Percentiles rank a stretch among this genome's conserved stretches.
These are phyloP conservation scores for Pontederia paniculata DNA, from an alignment of 176 grass and related monocot genomes.

Conservation along the genomic window DNA sequence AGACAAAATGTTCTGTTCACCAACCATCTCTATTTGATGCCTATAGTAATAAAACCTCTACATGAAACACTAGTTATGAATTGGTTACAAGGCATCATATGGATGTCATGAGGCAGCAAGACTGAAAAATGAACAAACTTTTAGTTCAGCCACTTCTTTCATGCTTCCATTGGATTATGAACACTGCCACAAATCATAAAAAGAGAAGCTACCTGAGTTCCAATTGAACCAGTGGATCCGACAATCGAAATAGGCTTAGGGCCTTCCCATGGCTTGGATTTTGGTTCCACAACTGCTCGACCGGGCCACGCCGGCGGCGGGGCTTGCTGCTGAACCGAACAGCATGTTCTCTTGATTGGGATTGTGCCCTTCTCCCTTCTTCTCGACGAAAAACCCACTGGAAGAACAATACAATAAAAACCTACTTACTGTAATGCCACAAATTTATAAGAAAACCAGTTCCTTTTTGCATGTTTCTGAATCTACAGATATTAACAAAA, in stretches of 20 bases:
- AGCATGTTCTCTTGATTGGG: conserved; percentile 38
- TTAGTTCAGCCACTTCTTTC: no score
- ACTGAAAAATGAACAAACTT: no score
- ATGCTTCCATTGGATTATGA: not conserved
- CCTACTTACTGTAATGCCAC: no score
- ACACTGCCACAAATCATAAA: conserved; percentile 4
- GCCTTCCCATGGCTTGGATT: conserved; percentile 57
- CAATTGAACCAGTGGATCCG: conserved; percentile 90
- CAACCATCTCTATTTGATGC: no score
- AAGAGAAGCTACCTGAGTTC: conserved; percentile 59
- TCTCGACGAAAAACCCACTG: conserved; percentile 49
- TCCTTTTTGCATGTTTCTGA: no score
- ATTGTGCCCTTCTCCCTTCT: conserved; percentile 41
- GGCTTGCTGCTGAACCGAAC: conserved; percentile 51
- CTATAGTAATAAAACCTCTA: no score
- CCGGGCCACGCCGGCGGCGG: conserved; percentile 84
- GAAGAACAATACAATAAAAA: conserved; percentile 10
- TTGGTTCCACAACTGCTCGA: conserved; percentile 48
- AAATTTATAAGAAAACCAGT: no score
- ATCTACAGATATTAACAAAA: no score
- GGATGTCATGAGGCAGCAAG: no score
- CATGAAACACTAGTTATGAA: no score
- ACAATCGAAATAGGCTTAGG: conserved; percentile 85
- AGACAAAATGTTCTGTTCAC: no score
- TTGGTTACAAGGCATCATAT: no score